Conservation (phyloP, 495 filamentous ascomycete genomes). For the Usnea hakonensis region DNA sequence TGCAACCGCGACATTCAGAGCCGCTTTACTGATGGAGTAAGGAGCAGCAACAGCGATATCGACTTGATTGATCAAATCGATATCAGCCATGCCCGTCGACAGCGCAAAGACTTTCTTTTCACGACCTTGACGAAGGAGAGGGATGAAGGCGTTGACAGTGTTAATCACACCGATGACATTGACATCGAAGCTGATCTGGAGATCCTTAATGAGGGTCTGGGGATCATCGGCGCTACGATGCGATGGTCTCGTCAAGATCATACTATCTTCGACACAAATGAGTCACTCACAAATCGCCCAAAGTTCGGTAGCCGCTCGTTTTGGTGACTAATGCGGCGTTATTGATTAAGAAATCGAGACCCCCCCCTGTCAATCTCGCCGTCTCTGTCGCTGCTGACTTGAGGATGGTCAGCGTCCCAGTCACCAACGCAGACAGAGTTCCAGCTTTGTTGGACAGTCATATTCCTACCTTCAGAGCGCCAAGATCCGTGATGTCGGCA, state of each 20-base stretch:
- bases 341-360: slow-evolving; percentile 34
- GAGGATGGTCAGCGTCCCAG: neutral
- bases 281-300: neutral
- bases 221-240: neutral
- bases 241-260: neutral
- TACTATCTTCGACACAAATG: neutral
- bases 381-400: slow-evolving; percentile 28
- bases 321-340: slow-evolving; percentile 30
- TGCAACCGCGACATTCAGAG: slow-evolving; percentile 37
- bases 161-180: slow-evolving; percentile 45
- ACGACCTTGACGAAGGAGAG: slow-evolving; percentile 42
- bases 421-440: neutral
- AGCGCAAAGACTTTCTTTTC: slow-evolving; percentile 50
- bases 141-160: slow-evolving; percentile 46
- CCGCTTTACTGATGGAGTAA: slow-evolving; percentile 40
- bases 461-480: slow-evolving; percentile 15
- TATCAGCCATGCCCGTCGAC: slow-evolving; percentile 41
- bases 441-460: neutral
- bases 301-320: neutral
- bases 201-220: neutral
- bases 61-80: slow-evolving; percentile 35
- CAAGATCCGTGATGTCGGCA: neutral
- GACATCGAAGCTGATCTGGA: slow-evolving; percentile 25
- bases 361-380: slow-evolving; percentile 29
- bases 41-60: slow-evolving; percentile 23